Evolutionary conservation across 2,329 filamentous ascomycete species (phyloP), one percentile per base, ranked within the genome.

Genomic region (Onygena corvina): DNA sequence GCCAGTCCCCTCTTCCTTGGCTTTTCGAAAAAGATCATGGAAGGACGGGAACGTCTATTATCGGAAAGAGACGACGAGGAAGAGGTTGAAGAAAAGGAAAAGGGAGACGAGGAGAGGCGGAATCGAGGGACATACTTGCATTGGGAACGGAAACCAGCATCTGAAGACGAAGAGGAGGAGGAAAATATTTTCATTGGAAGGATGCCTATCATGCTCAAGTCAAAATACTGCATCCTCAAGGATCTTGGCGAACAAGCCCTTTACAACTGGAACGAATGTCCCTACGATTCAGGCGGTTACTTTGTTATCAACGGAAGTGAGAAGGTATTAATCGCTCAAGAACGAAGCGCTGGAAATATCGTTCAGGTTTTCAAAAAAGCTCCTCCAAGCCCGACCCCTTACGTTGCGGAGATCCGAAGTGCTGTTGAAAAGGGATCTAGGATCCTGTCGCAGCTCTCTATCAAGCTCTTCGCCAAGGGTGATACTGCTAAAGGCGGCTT

Each of bases 301-400:
- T 98, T 98, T 63, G 87, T 98, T 60, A 98, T 98, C 75, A 98
- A 98, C 70, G 92, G 92, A 36, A 94, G 86, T 67, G 92, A 98
- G 65, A 98, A 98, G 75, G 92, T 98, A 18, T 72, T 98, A 58
- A 98, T 98, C 60, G 92, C 92, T 1, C 92, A 98, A 66, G 92
- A 98, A 68, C 84, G 92, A 54, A 95, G 89, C 64, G 92, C 92
- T 34, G 92, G 90, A 62, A 98, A 98, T 63, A 98, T 96, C 52
- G 92, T 98, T 3, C 92, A 98, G 69, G 90, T 98, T 23, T 98
- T 98, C 79, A 90, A 94, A 71, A 98, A 98, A 72, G 87, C 90
- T 0, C 79, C 83, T 58, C 87, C 88, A n/a, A 90, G 86, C 57
- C 85, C 87, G 7, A 94, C 87, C 54, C 89, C 88, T 1, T 94